Evolutionary conservation across 164 flowering plant genomes (phyloP).

Genomic region (Magnolia sinica): DNA sequence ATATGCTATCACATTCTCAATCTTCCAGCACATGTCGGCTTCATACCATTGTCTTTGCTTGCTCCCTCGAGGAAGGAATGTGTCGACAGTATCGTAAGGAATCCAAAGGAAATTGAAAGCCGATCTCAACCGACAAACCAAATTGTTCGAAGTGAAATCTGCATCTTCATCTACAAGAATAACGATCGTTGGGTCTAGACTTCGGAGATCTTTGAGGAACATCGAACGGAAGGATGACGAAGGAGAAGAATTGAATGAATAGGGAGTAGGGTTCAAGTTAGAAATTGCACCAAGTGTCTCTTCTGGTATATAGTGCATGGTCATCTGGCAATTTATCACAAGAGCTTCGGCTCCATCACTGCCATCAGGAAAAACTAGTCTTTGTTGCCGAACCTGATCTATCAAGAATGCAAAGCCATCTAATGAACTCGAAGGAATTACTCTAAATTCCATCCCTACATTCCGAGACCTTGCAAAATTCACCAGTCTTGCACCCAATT

Average conservation of each 20-base stretch:
- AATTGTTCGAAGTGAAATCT: conserved; percentile 62
- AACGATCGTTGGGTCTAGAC: conserved; percentile 62
- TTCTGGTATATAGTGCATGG: conserved; percentile 73
- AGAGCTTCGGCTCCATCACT: conserved; percentile 47
- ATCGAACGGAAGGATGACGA: conserved; percentile 33
- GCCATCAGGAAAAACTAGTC: conserved; percentile 23
- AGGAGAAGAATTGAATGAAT: conserved; percentile 18
- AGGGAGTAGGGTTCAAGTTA: conserved; percentile 13
- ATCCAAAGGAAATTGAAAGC: conserved; percentile 88
- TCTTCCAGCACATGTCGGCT: conserved; percentile 78
- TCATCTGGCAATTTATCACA: conserved; percentile 82
- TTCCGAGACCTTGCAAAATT: conserved; percentile 73
- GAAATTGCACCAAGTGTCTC: conserved; percentile 36
- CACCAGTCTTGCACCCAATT: conserved; percentile 59
- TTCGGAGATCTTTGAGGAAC: conserved; percentile 58
- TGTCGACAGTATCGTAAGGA: conserved; percentile 78
- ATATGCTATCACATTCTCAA: conserved; percentile 75
- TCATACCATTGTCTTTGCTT: conserved; percentile 82
- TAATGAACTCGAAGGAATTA: conserved; percentile 49
- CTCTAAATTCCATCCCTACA: conserved; percentile 59
- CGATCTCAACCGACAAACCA: conserved; percentile 63
- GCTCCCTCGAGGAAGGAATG: conserved; percentile 64
- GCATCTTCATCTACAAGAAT: conserved; percentile 85
- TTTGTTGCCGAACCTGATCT: conserved; percentile 51
- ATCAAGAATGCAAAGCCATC: conserved; percentile 69